Evolutionary conservation across 169 alveolate species (phyloP).

Genomic region (Theileria parva): DNA sequence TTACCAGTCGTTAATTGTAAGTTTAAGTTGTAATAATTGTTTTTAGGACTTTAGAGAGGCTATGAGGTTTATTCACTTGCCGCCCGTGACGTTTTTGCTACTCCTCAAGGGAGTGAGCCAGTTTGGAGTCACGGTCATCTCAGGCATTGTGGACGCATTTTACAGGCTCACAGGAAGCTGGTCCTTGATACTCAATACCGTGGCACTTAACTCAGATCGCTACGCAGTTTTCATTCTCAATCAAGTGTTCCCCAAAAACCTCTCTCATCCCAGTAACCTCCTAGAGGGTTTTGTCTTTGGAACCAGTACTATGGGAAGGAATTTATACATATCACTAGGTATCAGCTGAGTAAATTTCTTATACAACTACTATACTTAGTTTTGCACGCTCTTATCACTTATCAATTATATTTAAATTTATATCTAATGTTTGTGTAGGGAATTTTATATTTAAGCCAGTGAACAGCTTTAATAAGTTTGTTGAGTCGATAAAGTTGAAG

Average conservation of each 20-base stretch:
- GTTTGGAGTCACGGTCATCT: constrained; percentile 26
- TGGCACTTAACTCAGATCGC: constrained; percentile 58
- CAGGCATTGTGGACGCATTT: constrained; percentile 65
- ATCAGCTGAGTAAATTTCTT: not conserved
- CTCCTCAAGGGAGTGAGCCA: constrained; percentile 43
- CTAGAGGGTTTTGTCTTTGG: constrained; percentile 74
- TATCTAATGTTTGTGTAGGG: constrained; percentile 47
- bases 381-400: not conserved
- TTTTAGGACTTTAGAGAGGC: constrained; percentile 48
- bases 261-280: constrained; percentile 75
- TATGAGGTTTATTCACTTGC: constrained; percentile 50
- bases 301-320: constrained; percentile 65
- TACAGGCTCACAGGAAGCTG: constrained; percentile 65
- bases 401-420: constrained; percentile 20
- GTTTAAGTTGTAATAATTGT: not conserved
- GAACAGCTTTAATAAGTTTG: constrained; percentile 49
- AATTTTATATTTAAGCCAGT: constrained; percentile 67
- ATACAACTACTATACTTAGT: not conserved
- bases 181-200: constrained; percentile 44
- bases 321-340: constrained; percentile 65
- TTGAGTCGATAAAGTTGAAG: constrained; percentile 32
- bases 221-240: constrained; percentile 59
- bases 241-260: constrained; percentile 61
- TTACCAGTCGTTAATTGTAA: constrained; percentile 27
- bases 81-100: constrained; percentile 47